phyloP scores from a whole-genome alignment of 148 eudicot species.

The Salicornia ramosissima region DNA sequence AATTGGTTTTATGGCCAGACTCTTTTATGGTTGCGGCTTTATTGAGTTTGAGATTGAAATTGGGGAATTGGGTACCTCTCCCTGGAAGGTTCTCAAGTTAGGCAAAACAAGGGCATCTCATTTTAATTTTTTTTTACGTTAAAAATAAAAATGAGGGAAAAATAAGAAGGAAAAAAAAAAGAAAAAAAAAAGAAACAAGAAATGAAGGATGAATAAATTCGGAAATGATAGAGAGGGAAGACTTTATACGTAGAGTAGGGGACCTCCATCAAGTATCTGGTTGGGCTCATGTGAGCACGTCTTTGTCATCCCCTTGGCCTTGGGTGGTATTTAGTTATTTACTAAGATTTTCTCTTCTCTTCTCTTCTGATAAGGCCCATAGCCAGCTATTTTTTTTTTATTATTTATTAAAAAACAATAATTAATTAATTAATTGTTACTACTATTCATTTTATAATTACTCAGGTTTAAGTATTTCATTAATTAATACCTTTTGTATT shows the following conservation, averaged over 20 bases:
- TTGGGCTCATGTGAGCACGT: constrained; percentile 20
- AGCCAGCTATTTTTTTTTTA: constrained; percentile 6
- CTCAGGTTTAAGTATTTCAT: background rate
- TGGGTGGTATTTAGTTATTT: constrained; percentile 8
- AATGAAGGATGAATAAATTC: background rate
- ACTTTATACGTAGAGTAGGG: constrained; percentile 17
- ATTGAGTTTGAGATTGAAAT: background rate
- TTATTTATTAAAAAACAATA: too few species aligned
- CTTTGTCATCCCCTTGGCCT: constrained; percentile 14
- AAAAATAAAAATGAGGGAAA: background rate
- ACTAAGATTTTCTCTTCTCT: constrained; percentile 4
- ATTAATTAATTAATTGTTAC: background rate
- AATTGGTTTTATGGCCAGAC: too few species aligned
- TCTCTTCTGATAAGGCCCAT: background rate
- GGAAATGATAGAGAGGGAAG: constrained; percentile 11
- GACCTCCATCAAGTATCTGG: constrained; percentile 17
- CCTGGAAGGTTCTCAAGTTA: constrained; percentile 1
- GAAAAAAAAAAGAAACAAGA: background rate
- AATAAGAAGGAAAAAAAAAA: background rate
- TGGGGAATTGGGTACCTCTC: background rate
- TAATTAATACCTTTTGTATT: too few species aligned
- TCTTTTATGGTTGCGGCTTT: too few species aligned
- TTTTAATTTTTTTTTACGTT: too few species aligned
- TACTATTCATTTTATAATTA: background rate
- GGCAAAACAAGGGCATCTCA: background rate